Base-by-base conservation (phyloP, 2,329 filamentous ascomycete species). In the Stemphylium beticola region DNA sequence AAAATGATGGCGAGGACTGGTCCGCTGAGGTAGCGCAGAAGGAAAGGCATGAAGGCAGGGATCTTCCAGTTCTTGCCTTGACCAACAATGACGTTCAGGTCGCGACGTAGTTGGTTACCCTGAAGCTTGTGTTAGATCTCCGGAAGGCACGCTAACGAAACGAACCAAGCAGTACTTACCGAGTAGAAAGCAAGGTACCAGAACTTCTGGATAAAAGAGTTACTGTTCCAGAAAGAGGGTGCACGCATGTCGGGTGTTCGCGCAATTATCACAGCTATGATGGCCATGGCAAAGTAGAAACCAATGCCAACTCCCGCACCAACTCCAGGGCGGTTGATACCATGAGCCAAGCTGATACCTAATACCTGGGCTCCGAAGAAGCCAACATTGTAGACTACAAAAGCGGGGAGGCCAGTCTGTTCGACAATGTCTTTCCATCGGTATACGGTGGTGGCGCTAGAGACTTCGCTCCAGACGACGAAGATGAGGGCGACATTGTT, bases 121-220 rank as follows among this genome's bases (percentile, higher is more conserved):
- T 58, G 20, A 11, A 34, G 2, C 17, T 2, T 5, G 7, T 18
- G 29, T 57, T 40, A 49, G 43, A 42, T 20, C 41, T 22, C 36
- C 4, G 4, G 12, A 17, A 17, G n/a, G n/a, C 7, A 11, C 2
- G 17, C 6, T 32, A 4, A 2, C 18, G 11, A 14, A 4, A 2
- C 18, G 11, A 14, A 22, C n/a, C 18, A n/a, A 10, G 11, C 11
- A 20, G 10, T 9, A 42, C 80, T 71, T 77, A 84, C 83, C n/a
- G 83, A 85, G 69, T 85, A 86, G 57, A 84, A 83, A 1, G 77
- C 77, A 15, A 85, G 61, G 55, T 80, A 85, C 81, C 82, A 86
- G 40, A 84, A 78, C 1, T 76, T 76, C 33, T 71, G 67, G 1
- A 77, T 32, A 20, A 77, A 66, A 0, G 60, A 52, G 33, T 76